Evolutionary conservation across 768 basidiomycete genomes (phyloP).

Genomic region (Tricholoma sp.): DNA sequence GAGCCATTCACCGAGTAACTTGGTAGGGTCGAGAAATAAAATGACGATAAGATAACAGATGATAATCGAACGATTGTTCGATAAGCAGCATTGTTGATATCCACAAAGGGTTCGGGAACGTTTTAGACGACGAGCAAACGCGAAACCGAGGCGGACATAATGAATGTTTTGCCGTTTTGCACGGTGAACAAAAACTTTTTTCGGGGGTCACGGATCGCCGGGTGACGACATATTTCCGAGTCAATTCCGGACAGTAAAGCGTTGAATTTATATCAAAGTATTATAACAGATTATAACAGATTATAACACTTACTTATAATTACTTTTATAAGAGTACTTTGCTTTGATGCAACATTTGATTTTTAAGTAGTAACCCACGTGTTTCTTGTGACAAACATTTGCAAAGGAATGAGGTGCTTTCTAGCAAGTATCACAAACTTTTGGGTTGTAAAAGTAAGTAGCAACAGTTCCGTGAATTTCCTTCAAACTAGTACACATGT

Average conservation of each 20-base stretch:
- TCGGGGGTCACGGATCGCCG: conserved; percentile 36
- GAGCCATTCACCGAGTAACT: conserved; percentile 61
- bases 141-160: conserved; percentile 1
- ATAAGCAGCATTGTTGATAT: neutral
- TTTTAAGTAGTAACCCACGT: too few relatives aligned
- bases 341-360: too few relatives aligned
- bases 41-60: conserved; percentile 11
- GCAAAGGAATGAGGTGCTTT: conserved; percentile 40
- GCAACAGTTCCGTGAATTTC: neutral
- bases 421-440: conserved; percentile 27
- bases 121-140: conserved; percentile 7
- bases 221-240: conserved; percentile 22
- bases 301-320: too few relatives aligned
- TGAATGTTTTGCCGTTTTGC: conserved; percentile 5
- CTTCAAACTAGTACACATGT: conserved; percentile 9
- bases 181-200: conserved; percentile 39
- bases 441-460: conserved; percentile 8
- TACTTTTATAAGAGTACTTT: too few relatives aligned
- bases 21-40: conserved; percentile 9
- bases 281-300: too few relatives aligned
- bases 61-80: neutral
- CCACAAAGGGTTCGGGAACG: neutral
- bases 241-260: neutral
- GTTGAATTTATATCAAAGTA: too few relatives aligned
- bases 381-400: conserved; percentile 27